A percentile compares a stretch with the other conserved stretches of the same genome.
phyloP scores from a whole-genome alignment of 331 rosid genomes.

The Stylosanthes scabra region DNA sequence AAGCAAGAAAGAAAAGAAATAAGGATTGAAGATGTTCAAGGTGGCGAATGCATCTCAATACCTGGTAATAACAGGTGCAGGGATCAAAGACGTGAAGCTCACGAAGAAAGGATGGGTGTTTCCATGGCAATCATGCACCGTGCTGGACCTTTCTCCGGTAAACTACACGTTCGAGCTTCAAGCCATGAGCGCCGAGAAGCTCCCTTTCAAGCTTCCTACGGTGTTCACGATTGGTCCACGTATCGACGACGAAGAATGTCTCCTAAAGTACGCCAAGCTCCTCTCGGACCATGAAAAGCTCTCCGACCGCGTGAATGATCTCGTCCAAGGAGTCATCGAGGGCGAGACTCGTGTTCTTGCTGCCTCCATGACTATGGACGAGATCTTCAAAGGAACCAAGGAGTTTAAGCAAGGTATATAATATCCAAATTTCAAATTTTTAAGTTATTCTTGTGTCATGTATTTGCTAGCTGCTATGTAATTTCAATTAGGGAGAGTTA shows the following conservation, averaged over 20 bases:
- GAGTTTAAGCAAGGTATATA: conserved; percentile 50
- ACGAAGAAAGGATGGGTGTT: conserved; percentile 62
- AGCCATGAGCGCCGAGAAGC: conserved; percentile 83
- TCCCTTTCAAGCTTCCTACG: conserved; percentile 69
- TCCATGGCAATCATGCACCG: conserved; percentile 54
- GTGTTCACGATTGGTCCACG: conserved; percentile 76
- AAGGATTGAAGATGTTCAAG: conserved; percentile 29
- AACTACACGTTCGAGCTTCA: conserved; percentile 80
- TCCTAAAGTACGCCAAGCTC: conserved; percentile 57
- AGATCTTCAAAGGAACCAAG: conserved; percentile 62
- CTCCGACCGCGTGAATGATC: conserved; percentile 61
- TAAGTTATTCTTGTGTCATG: too few relatives aligned
- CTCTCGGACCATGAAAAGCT: conserved; percentile 58
- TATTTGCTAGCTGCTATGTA: too few relatives aligned
- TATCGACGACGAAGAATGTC: conserved; percentile 37
- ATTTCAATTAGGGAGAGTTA: too few relatives aligned
- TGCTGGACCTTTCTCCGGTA: conserved; percentile 67
- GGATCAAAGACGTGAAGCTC: conserved; percentile 57
- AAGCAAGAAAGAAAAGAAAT: too few relatives aligned
- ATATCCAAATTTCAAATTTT: too few relatives aligned
- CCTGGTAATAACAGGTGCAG: conserved; percentile 60
- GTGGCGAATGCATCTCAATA: conserved; percentile 63
- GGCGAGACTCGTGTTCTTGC: conserved; percentile 80
- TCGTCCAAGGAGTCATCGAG: conserved; percentile 68
- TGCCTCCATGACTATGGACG: conserved; percentile 75